Conservation (phyloP, 257 asterid genomes). For the Mitragyna speciosa region DNA sequence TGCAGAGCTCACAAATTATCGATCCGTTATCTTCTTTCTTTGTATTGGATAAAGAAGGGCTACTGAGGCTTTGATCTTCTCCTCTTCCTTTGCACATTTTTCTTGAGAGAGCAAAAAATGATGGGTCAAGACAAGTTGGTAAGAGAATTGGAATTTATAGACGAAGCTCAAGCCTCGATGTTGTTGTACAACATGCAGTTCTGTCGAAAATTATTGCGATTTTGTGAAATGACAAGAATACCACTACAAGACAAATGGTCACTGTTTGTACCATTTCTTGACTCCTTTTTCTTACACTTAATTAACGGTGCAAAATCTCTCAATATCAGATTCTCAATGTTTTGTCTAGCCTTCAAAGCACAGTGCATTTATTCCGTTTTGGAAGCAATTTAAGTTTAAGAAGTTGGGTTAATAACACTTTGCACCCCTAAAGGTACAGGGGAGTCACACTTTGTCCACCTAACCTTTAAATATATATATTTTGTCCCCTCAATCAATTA, state of each 20-base stretch:
- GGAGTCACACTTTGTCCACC: no score
- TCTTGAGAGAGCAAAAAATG: not conserved
- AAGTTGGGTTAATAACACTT: no score
- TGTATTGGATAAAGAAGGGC: not conserved
- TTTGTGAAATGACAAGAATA: conserved; percentile 25
- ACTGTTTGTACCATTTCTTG: not conserved
- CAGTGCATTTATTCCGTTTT: not conserved
- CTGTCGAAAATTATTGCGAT: not conserved
- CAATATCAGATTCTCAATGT: not conserved
- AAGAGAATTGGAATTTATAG: conserved; percentile 23
- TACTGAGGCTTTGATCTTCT: conserved; percentile 21
- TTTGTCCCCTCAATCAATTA: no score
- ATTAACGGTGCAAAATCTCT: conserved; percentile 12
- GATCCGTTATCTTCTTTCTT: not conserved
- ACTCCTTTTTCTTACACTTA: not conserved
- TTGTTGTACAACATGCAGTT: conserved; percentile 17
- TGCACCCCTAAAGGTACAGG: no score
- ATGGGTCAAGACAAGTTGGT: not conserved
- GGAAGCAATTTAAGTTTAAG: no score
- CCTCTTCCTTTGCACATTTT: conserved; percentile 45
- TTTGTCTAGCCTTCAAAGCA: not conserved
- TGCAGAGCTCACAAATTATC: conserved; percentile 41
- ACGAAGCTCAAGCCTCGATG: conserved; percentile 7
- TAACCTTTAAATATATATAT: no score
- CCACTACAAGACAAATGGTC: conserved; percentile 31